Evolutionary conservation across 345 rosid species (phyloP).

Genomic region (Hibiscus syriacus): DNA sequence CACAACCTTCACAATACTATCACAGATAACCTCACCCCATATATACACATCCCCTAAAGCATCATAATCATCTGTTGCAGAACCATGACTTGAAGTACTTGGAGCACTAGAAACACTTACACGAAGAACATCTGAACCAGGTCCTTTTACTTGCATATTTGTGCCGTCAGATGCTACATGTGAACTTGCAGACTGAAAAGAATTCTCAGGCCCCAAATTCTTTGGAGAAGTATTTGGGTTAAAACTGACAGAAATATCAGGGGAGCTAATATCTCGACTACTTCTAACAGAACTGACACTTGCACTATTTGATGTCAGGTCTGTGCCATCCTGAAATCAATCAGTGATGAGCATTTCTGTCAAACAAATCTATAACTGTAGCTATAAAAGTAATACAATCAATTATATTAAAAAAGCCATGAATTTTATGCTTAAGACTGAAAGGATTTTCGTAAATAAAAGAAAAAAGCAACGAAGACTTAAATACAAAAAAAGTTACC

Average conservation of each 20-base stretch:
- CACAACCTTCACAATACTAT: too few relatives aligned
- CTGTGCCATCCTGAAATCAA: constrained; percentile 75
- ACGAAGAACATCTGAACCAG: too few relatives aligned
- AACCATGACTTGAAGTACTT: constrained; percentile 95
- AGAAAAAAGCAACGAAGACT: background rate
- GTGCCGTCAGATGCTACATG: constrained; percentile 76
- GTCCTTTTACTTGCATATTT: constrained; percentile 79
- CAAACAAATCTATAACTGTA: background rate
- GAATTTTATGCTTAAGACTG: background rate
- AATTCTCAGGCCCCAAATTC: constrained; percentile 44
- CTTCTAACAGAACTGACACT: constrained; percentile 71
- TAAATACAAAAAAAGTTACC: background rate
- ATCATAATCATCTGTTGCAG: too few relatives aligned
- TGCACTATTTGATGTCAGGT: constrained; percentile 74
- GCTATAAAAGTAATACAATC: constrained; percentile 1
- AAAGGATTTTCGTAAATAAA: background rate
- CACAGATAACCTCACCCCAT: too few relatives aligned
- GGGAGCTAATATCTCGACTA: constrained; percentile 54
- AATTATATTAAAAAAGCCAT: background rate
- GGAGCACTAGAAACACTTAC: constrained; percentile 94
- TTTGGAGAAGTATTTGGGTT: constrained; percentile 47
- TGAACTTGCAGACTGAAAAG: constrained; percentile 62
- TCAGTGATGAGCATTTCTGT: constrained; percentile 7
- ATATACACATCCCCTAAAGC: too few relatives aligned
- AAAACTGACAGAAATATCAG: constrained; percentile 44